phyloP scores from a whole-genome alignment of 2,329 filamentous ascomycete genomes.

The Sclerotiophoma versabilis region DNA sequence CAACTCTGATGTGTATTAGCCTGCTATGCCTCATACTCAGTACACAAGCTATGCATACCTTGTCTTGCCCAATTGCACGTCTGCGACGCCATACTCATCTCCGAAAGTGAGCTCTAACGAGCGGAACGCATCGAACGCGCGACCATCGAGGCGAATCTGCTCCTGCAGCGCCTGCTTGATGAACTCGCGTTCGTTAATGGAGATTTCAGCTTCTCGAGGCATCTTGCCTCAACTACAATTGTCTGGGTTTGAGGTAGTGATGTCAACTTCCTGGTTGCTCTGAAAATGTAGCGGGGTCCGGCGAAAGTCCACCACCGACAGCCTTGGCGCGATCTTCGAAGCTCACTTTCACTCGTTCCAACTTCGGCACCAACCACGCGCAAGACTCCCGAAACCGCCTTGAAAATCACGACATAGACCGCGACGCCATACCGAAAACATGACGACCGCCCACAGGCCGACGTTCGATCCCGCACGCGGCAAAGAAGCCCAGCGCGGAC shows the following conservation, averaged over 20 bases:
- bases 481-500: slow-evolving; percentile 92
- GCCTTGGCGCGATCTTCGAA: slow-evolving; percentile 23
- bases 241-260: slow-evolving; percentile 8
- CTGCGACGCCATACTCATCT: slow-evolving; percentile 87
- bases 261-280: slow-evolving; percentile 4
- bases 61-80: slow-evolving; percentile 88
- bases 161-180: slow-evolving; percentile 82
- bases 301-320: slow-evolving; percentile 25
- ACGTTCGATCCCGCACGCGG: slow-evolving; percentile 97
- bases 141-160: slow-evolving; percentile 82
- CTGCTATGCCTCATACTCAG: neutral
- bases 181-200: slow-evolving; percentile 86
- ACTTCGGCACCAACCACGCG: slow-evolving; percentile 18
- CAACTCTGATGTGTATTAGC: slow-evolving; percentile 64
- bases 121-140: slow-evolving; percentile 80
- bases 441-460: slow-evolving; percentile 74
- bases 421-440: slow-evolving; percentile 32
- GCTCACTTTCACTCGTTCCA: slow-evolving; percentile 17
- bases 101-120: slow-evolving; percentile 81
- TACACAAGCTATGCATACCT: slow-evolving; percentile 60
- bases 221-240: slow-evolving; percentile 59
- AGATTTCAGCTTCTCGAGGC: slow-evolving; percentile 92
- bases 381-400: slow-evolving; percentile 43
- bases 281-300: slow-evolving; percentile 39
- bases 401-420: neutral